Evolutionary conservation across 768 basidiomycete species (phyloP), one percentile per base, ranked within the genome.

Genomic region (Tricholoma terreum): DNA sequence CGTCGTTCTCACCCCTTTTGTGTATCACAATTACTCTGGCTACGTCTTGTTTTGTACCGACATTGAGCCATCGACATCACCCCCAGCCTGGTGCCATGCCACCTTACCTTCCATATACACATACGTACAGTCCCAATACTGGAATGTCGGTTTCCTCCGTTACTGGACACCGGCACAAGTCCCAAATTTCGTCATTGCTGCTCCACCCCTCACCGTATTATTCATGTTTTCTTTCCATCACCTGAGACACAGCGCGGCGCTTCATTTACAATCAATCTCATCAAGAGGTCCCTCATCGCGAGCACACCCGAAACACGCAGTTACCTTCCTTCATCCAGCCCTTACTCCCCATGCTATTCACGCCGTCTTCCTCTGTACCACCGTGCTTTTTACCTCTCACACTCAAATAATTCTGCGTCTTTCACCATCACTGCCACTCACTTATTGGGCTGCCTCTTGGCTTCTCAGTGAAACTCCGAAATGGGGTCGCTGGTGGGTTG

Each of bases 151-250:
- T 14, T 83, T 95, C 61, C 71, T 99, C 59, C 82, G 78, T 2
- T 98, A 98, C 71, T 99, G 92, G 92, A 87, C 87, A 0, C 59
- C 75, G 21, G 73, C 80, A 30, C 95, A 99, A 71, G 63, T 93
- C 2, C 97, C 97, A 46, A 97, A 98, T 71, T 90, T 98, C 67
- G 61, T 92, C 58, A 77, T 98, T 55, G 84, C 89, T 14, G 65
- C 83, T 0, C 96, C 96, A 0, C 78, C 88, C 0, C 80, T 96
- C 53, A 40, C 72, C 50, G 73, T 80, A 59, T 72, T 86, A 35
- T 71, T 80, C 54, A 55, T 71, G 5, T 84, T 82, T 56, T 71
- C 74, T 6, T 36, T 71, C 3, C 59, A 67, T 35, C 71, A 77
- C 62, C 62, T 80, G 34, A 58, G 46, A 10, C 48, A 63, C 56